phyloP scores from a whole-genome alignment of 208 protist genomes.

The Trypanosoma boissoni region DNA sequence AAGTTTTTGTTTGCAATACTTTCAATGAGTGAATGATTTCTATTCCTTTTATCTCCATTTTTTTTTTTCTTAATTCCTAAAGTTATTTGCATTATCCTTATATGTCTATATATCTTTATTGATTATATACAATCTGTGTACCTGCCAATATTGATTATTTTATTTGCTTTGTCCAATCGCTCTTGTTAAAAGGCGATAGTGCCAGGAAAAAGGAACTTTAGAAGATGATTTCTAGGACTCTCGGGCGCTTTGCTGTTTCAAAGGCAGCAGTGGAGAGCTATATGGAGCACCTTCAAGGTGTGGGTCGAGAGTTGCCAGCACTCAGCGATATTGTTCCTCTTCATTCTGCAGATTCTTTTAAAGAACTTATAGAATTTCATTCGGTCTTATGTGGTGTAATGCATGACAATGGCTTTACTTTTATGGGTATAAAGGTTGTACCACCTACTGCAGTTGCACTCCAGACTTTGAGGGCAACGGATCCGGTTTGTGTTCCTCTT shows the following conservation, averaged over 20 bases:
- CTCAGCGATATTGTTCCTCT: conserved; percentile 72
- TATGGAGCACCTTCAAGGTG: conserved; percentile 58
- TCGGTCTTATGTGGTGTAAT: conserved; percentile 56
- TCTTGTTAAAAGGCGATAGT: too few relatives aligned
- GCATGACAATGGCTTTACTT: conserved; percentile 41
- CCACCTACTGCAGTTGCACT: conserved; percentile 43
- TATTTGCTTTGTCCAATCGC: too few relatives aligned
- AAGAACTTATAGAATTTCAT: conserved; percentile 67
- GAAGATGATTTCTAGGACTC: conserved; percentile 22
- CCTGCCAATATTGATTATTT: too few relatives aligned
- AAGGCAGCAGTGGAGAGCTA: conserved; percentile 44
- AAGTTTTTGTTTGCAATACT: conserved; percentile 7
- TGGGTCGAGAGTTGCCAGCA: conserved; percentile 54
- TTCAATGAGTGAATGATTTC: too few relatives aligned
- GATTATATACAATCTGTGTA: too few relatives aligned
- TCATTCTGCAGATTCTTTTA: conserved; percentile 19
- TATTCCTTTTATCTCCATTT: too few relatives aligned
- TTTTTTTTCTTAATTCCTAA: too few relatives aligned
- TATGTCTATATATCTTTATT: too few relatives aligned
- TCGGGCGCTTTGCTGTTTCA: conserved; percentile 11
- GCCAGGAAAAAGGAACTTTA: too few relatives aligned
- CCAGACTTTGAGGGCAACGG: conserved; percentile 35
- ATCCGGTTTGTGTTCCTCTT: conserved; percentile 59
- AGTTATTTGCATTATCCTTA: too few relatives aligned
- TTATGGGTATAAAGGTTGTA: conserved; percentile 74